Conservation (phyloP, 768 basidiomycete genomes). For the Naematelia encephala region DNA sequence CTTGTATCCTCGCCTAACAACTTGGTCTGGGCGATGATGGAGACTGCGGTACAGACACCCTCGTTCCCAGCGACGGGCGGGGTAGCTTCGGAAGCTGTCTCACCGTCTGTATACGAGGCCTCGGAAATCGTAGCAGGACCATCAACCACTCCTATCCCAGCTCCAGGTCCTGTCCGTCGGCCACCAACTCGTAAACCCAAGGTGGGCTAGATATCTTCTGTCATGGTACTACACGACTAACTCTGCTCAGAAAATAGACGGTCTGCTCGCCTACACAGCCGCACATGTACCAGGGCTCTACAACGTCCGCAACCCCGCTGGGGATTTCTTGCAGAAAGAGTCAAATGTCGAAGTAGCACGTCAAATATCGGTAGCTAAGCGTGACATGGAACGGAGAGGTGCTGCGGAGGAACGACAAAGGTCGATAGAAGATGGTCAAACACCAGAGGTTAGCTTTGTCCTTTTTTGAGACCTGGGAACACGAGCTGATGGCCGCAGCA, state of each 20-base stretch:
- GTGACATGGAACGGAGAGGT: conserved; percentile 17
- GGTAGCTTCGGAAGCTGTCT: not conserved
- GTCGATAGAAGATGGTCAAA: conserved; percentile 14
- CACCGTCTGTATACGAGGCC: not conserved
- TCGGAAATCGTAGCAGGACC: conserved; percentile 24
- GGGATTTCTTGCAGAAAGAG: conserved; percentile 33
- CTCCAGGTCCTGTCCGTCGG: conserved; percentile 3
- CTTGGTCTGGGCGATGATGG: not conserved
- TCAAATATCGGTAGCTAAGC: conserved; percentile 29
- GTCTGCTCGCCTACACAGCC: conserved; percentile 30
- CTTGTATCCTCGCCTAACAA: not conserved
- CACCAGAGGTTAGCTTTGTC: not conserved
- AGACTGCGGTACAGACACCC: not conserved
- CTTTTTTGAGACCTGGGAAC: not conserved
- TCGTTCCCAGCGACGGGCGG: not conserved
- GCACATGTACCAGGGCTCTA: conserved; percentile 35
- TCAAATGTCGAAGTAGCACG: conserved; percentile 35
- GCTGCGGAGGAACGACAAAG: conserved; percentile 12
- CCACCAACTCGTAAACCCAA: conserved; percentile 21
- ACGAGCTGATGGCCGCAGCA: conserved; percentile 14
- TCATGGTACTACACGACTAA: not conserved
- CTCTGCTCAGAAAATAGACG: conserved; percentile 25
- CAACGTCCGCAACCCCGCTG: conserved; percentile 44
- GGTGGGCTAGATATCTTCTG: conserved; percentile 14
- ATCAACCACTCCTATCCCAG: conserved; percentile 16